Percentiles rank a stretch among this genome's conserved stretches.
phyloP scores from a whole-genome alignment of 2,329 filamentous ascomycete species.

The Delphinella strobiligena region DNA sequence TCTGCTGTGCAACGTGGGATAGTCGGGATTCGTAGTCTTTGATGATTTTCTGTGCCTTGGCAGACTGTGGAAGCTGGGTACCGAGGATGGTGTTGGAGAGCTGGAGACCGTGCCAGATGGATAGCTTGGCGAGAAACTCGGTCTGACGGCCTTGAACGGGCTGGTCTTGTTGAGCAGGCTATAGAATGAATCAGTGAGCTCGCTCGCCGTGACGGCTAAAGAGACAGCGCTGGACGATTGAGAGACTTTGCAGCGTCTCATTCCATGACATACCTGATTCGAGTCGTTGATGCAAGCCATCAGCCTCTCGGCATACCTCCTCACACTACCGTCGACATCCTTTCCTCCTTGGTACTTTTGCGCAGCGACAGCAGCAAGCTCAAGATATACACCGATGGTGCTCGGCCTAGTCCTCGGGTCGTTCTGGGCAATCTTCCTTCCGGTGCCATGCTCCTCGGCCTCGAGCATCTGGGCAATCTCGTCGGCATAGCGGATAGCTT shows the following conservation, averaged over 20 bases:
- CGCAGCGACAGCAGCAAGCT: conserved; percentile 29
- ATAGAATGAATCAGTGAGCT: background rate
- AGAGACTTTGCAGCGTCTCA: too few relatives aligned
- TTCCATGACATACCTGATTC: conserved; percentile 8
- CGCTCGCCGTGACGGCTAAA: background rate
- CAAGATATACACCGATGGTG: conserved; percentile 30
- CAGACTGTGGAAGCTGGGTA: conserved; percentile 16
- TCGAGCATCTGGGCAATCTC: conserved; percentile 30
- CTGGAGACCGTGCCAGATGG: conserved; percentile 32
- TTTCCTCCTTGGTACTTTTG: conserved; percentile 20
- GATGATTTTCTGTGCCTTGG: conserved; percentile 5
- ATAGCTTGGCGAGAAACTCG: conserved; percentile 21
- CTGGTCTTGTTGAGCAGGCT: conserved; percentile 10
- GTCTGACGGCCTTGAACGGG: conserved; percentile 10
- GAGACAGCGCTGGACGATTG: background rate
- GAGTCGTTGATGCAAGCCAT: conserved; percentile 18
- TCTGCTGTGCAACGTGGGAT: background rate
- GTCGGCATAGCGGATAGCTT: conserved; percentile 26
- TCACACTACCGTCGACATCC: conserved; percentile 27
- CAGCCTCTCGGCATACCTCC: conserved; percentile 27
- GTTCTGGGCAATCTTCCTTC: conserved; percentile 10
- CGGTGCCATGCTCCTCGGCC: conserved; percentile 24
- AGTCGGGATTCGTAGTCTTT: conserved; percentile 5
- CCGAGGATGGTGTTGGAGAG: conserved; percentile 30
- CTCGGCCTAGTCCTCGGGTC: conserved; percentile 24